Base-by-base conservation (phyloP, 495 filamentous ascomycete species). In the Halenospora varia region DNA sequence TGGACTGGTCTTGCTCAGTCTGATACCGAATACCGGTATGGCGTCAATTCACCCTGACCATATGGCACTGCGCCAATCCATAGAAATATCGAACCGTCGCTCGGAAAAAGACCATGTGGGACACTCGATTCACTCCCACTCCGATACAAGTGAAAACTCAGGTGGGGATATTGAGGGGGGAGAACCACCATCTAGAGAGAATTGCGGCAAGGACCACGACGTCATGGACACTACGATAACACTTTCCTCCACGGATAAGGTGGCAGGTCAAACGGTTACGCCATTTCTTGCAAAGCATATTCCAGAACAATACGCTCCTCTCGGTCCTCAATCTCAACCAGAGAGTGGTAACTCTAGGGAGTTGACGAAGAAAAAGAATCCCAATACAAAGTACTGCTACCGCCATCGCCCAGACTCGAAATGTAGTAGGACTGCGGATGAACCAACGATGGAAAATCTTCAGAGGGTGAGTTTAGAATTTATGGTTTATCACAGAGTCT, bases 371-470 rank as follows among this genome's bases (percentile, higher is more conserved):
- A 62, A 68, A 25, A 78, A 79, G 60, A 73, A 84, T 51, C 76
- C 79, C 3, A 96, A 94, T 68, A 94, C 90, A 48, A 91, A 88
- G 69, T 97, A 90, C 74, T 99, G 94, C 71, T 97, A 99, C 71
- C 85, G 94, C 25, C 94, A 99, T 69, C 81, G 89, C 45, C 95
- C 94, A 19, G 95, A 97, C 66, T 82, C 93, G 25, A 96, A 96
- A 74, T 99, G 94, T 71, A 75, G 90, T 52, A 81, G 92, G 53
- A 90, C 94, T 55, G 92, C 89, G 39, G 90, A 97, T 73, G 94
- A 97, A 70, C 86, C 89, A 35, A 92, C 92, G 40, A 97, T 97
- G 95, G 88, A 91, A 63, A 87, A 90, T 72, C 78, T 99, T 55
- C 94, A 97, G 67, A 83, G 82, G 66, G 89, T 91, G 80, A 53